Conservation (phyloP, 1,284 basidiomycete species). For the Rhodotorula sp. region DNA sequence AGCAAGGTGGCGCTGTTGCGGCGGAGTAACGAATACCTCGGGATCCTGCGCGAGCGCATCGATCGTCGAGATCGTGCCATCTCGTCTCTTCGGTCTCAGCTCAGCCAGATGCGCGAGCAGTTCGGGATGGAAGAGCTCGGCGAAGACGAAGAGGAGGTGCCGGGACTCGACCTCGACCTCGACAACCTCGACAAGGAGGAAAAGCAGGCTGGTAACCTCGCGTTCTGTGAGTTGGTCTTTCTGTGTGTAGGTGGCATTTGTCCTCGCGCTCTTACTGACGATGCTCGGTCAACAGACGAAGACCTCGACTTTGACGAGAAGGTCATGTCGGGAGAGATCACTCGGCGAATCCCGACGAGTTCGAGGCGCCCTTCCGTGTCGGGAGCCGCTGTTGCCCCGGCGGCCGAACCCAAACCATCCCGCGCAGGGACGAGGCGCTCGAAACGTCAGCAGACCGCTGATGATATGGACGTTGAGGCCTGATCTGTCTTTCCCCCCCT, state of each 20-base stretch:
- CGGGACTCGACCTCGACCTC: constrained; percentile 31
- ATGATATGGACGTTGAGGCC: constrained; percentile 23
- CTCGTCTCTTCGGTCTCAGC: constrained; percentile 58
- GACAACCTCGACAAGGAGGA: constrained; percentile 39
- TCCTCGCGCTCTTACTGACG: not conserved
- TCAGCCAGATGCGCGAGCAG: constrained; percentile 21
- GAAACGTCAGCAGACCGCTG: constrained; percentile 10
- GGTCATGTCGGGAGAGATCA: not conserved
- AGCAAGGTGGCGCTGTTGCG: constrained; percentile 89
- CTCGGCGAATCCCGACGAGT: not conserved
- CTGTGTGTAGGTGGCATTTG: fast-evolving
- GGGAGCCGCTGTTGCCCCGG: no score
- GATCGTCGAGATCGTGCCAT: constrained; percentile 83
- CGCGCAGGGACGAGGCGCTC: constrained; percentile 9
- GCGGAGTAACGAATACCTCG: constrained; percentile 84
- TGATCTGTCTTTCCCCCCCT: not conserved
- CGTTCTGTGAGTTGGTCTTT: constrained; percentile 31
- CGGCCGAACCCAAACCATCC: not conserved
- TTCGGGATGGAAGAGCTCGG: constrained; percentile 29
- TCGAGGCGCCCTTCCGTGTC: not conserved
- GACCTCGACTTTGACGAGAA: constrained; percentile 37
- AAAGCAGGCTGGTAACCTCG: constrained; percentile 32
- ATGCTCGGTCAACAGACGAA: constrained; percentile 18
- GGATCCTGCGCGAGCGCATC: constrained; percentile 71
- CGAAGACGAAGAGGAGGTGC: constrained; percentile 30